phyloP scores from a whole-genome alignment of 2,329 filamentous ascomycete species.

The Fusarium pseudoanthophilum region DNA sequence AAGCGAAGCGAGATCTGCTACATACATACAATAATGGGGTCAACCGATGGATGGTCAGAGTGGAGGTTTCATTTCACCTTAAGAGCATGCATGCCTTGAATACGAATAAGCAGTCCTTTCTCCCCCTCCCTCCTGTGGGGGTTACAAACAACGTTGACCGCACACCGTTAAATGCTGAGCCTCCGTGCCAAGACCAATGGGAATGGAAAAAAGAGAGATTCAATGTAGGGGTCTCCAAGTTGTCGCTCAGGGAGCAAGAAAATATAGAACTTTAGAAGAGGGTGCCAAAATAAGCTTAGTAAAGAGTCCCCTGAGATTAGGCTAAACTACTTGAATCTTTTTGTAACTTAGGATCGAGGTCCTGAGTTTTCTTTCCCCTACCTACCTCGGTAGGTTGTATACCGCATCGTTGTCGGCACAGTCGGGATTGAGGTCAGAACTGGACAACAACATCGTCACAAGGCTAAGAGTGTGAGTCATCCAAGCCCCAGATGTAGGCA shows the following conservation, averaged over 20 bases:
- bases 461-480: constrained; percentile 40
- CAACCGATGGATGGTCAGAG: constrained; percentile 17
- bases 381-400: not conserved
- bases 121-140: not conserved
- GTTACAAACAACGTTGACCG: not conserved
- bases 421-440: not conserved
- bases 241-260: not conserved
- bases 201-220: not conserved
- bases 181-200: constrained; percentile 32
- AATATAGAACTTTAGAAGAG: not conserved
- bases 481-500: constrained; percentile 22
- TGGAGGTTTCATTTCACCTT: constrained; percentile 37
- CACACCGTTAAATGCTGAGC: constrained; percentile 28
- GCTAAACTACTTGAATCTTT: not conserved
- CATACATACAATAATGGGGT: constrained; percentile 13
- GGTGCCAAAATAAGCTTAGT: not conserved
- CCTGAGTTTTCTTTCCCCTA: not conserved
- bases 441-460: constrained; percentile 23
- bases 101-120: constrained; percentile 31
- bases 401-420: constrained; percentile 35
- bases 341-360: not conserved
- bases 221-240: constrained; percentile 26
- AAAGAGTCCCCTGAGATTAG: not conserved
- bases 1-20: constrained; percentile 32
- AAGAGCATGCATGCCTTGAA: constrained; percentile 27